Conservation (phyloP, 2,329 filamentous ascomycete species). For the Helminthosporium solani region DNA sequence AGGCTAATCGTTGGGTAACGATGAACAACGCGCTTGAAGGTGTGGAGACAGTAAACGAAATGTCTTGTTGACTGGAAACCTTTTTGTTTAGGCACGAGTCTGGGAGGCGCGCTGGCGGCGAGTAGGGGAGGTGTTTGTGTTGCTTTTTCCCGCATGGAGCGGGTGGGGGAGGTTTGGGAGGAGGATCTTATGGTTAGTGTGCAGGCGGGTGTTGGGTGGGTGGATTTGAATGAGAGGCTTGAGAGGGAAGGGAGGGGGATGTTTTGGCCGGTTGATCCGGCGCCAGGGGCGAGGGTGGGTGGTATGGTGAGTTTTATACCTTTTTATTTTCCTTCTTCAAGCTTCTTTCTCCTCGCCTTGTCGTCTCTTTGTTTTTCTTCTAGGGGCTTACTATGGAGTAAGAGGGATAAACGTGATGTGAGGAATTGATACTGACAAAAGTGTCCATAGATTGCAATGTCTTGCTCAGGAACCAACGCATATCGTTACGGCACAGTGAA, state of each 20-base stretch:
- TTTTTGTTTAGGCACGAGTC: slow-evolving; percentile 64
- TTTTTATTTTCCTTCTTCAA: neutral
- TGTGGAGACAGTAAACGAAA: too few species aligned
- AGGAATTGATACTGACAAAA: neutral
- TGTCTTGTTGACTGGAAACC: too few species aligned
- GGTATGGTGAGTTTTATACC: slow-evolving; percentile 66
- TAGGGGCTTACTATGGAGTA: neutral
- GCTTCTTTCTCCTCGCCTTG: neutral
- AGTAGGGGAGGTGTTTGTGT: slow-evolving; percentile 79
- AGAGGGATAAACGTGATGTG: too few species aligned
- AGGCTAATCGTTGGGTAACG: too few species aligned
- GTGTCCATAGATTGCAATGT: slow-evolving; percentile 52
- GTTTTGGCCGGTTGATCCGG: slow-evolving; percentile 92
- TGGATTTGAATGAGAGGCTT: slow-evolving; percentile 71
- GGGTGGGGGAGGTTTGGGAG: slow-evolving; percentile 71
- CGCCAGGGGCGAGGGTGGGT: slow-evolving; percentile 85
- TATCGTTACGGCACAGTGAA: slow-evolving; percentile 93
- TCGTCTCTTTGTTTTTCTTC: neutral
- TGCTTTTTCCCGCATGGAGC: slow-evolving; percentile 80
- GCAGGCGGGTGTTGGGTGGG: slow-evolving; percentile 73
- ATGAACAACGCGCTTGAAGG: too few species aligned
- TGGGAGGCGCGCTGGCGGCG: slow-evolving; percentile 83
- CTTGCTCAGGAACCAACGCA: slow-evolving; percentile 79
- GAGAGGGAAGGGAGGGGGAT: slow-evolving; percentile 66
- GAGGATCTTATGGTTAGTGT: slow-evolving; percentile 59